A percentile compares a stretch with the other conserved stretches of the same genome.
phyloP scores from a whole-genome alignment of 192 early-diverging fungal genomes.

The Coemansia sp. region DNA sequence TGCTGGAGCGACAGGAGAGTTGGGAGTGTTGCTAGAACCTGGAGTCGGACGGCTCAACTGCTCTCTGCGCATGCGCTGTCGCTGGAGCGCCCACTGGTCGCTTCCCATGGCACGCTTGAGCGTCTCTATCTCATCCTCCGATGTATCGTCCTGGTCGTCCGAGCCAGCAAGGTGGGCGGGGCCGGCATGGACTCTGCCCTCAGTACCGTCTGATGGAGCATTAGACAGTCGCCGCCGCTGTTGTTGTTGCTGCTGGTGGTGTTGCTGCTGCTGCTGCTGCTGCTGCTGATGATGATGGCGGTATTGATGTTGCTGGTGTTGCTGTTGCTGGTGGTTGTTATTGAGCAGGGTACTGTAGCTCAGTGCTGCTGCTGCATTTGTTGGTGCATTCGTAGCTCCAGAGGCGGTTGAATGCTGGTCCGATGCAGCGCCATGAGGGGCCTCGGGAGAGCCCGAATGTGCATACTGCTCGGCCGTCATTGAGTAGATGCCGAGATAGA shows the following conservation, averaged over 20 bases:
- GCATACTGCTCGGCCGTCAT: slow-evolving; percentile 35
- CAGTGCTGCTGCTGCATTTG: slow-evolving; percentile 24
- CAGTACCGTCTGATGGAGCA: slow-evolving; percentile 37
- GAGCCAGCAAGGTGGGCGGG: slow-evolving; percentile 16
- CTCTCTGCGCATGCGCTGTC: slow-evolving; percentile 46
- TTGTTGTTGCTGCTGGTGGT: slow-evolving; percentile 14
- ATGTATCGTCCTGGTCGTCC: slow-evolving; percentile 28
- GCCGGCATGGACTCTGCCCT: slow-evolving; percentile 22
- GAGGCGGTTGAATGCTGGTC: slow-evolving; percentile 21
- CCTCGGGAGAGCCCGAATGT: slow-evolving; percentile 23
- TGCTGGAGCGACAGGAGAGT: slow-evolving; percentile 20
- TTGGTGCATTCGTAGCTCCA: slow-evolving; percentile 7
- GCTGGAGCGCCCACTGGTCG: slow-evolving; percentile 45
- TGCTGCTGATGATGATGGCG: slow-evolving; percentile 11
- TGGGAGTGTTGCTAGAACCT: slow-evolving; percentile 17
- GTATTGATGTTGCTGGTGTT: slow-evolving; percentile 6
- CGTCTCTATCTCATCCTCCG: slow-evolving; percentile 54
- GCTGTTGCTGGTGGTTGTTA: slow-evolving; percentile 25
- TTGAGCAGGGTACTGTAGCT: slow-evolving; percentile 30
- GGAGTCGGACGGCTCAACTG: slow-evolving; percentile 17
- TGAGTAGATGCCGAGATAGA: slow-evolving; percentile 16
- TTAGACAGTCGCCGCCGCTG: slow-evolving; percentile 44
- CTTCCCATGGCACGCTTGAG: slow-evolving; percentile 48
- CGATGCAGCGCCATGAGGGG: slow-evolving; percentile 24
- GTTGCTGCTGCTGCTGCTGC: slow-evolving; percentile 11